Base-by-base conservation (phyloP, 108 stramenopile species). In the Craspedostauros australis region DNA sequence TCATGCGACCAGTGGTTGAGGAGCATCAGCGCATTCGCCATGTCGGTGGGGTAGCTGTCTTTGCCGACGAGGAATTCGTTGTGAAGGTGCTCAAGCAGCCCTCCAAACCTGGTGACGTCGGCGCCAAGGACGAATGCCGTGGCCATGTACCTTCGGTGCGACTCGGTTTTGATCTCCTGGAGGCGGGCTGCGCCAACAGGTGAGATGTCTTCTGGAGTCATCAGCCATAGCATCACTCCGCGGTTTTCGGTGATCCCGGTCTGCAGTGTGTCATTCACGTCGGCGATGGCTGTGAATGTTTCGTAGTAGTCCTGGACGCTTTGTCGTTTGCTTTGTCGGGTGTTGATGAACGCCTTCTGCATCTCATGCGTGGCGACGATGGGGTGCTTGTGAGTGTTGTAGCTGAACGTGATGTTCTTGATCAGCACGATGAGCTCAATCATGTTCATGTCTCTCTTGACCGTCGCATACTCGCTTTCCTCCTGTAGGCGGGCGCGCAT, bases 1-100 rank as follows among this genome's bases (percentile, higher is more conserved):
- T n/a, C n/a, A n/a, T n/a, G n/a, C n/a, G n/a, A n/a, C n/a, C n/a
- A n/a, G n/a, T n/a, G n/a, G n/a, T n/a, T n/a, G n/a, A n/a, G n/a
- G n/a, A n/a, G n/a, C n/a, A n/a, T n/a, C n/a, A n/a, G n/a, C n/a
- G n/a, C n/a, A n/a, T n/a, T n/a, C n/a, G n/a, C n/a, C n/a, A n/a
- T n/a, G n/a, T n/a, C n/a, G n/a, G n/a, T n/a, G n/a, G n/a, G n/a
- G n/a, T n/a, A n/a, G n/a, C n/a, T n/a, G n/a, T n/a, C n/a, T n/a
- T n/a, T n/a, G n/a, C n/a, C n/a, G n/a, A n/a, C n/a, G n/a, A 25
- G 25, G 28, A 31, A 0, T 61, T 25, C 5, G 38, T 41, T 2
- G 62, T 49, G 26, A 23, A 49, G 56, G 9, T 76, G 70, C 27
- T 76, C 19, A n/a, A 6, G 9, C 12, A 43, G 52, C 12, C 2